Conservation (phyloP, 2,329 filamentous ascomycete species). For the Fusarium continuum region DNA sequence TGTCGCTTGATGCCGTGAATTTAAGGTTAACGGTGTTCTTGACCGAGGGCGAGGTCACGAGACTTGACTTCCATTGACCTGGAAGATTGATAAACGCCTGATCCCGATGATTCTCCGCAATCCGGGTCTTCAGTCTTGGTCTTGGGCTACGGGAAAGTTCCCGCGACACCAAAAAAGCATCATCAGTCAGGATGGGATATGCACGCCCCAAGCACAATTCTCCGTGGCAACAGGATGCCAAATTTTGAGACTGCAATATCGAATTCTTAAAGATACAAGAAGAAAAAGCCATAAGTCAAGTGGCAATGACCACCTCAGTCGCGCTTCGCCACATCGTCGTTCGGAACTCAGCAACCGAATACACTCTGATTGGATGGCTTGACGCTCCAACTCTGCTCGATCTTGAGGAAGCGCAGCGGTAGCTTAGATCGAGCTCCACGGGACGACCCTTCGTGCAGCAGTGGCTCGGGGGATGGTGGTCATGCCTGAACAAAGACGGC, state of each 20-base stretch:
- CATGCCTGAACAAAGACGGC: conserved; percentile 12
- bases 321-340: conserved; percentile 15
- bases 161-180: conserved; percentile 17
- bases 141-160: conserved; percentile 7
- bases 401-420: conserved; percentile 42
- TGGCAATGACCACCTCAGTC: conserved; percentile 19
- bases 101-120: conserved; percentile 2
- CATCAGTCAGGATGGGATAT: conserved; percentile 1
- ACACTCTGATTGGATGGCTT: conserved; percentile 25
- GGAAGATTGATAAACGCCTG: neutral
- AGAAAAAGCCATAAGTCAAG: conserved; percentile 3
- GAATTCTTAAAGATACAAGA: neutral
- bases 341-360: conserved; percentile 16
- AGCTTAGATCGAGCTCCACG: conserved; percentile 44
- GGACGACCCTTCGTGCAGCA: conserved; percentile 41
- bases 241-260: neutral
- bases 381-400: conserved; percentile 32
- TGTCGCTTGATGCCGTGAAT: neutral
- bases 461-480: conserved; percentile 16
- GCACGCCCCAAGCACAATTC: neutral
- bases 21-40: neutral
- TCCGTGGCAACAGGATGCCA: conserved; percentile 18
- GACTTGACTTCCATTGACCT: neutral
- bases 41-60: conserved; percentile 1
- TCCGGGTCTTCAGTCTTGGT: neutral